Evolutionary conservation across 2,329 filamentous ascomycete genomes (phyloP).

Genomic region (Ceratocystis albifundus): DNA sequence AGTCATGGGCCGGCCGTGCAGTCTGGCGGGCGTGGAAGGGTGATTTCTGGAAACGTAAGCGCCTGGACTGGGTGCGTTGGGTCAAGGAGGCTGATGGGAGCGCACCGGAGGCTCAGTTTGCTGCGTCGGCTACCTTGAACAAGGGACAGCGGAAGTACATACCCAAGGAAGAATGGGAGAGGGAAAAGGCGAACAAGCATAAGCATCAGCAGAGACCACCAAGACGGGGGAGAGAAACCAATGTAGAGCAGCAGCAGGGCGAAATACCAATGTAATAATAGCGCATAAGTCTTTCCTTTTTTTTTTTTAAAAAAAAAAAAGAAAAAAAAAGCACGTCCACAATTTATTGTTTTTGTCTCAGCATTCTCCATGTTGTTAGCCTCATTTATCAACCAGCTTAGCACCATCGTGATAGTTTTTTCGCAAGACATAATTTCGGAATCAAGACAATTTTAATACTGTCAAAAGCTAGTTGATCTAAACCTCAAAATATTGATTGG

Average conservation of each 20-base stretch:
- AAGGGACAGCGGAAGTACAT: constrained; percentile 19
- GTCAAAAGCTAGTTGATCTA: constrained; percentile 1
- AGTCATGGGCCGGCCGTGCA: constrained; percentile 43
- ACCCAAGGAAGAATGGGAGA: constrained; percentile 21
- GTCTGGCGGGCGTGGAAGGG: constrained; percentile 49
- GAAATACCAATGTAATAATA: background rate
- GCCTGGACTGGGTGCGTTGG: constrained; percentile 46
- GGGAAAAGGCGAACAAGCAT: constrained; percentile 16
- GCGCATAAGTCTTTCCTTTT: background rate
- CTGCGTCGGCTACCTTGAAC: constrained; percentile 16
- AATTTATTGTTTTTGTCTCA: no score
- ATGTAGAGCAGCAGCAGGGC: constrained; percentile 2
- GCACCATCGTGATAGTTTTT: background rate
- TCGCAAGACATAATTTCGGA: background rate
- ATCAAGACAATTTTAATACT: background rate
- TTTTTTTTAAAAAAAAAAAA: background rate
- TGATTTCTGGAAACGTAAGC: constrained; percentile 44
- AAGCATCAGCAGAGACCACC: constrained; percentile 18
- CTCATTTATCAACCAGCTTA: background rate
- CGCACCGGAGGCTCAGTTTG: constrained; percentile 18
- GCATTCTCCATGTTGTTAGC: no score
- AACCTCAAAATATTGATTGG: background rate
- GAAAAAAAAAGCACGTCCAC: background rate
- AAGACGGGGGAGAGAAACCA: constrained; percentile 7
- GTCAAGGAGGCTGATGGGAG: constrained; percentile 35